Evolutionary conservation across 805 yeast species (phyloP), one percentile per base, ranked within the genome.

Genomic region (Ogataea paradorogensis): DNA sequence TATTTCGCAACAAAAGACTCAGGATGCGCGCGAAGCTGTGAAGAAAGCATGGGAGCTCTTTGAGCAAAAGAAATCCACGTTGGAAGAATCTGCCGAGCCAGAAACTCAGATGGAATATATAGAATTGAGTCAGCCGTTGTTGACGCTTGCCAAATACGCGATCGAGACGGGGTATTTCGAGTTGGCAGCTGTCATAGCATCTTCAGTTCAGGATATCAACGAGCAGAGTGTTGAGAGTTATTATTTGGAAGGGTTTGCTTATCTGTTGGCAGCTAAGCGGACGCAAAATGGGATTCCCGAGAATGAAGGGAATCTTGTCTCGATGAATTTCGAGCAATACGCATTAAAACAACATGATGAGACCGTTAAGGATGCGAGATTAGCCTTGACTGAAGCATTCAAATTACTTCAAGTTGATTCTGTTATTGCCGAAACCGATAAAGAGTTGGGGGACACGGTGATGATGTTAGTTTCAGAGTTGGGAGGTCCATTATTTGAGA

Each of bases 171-270:
- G 82, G 15, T 61, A 77, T 48, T 80, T 78, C 54, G 95, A 85
- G 27, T 53, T 72, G 13, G 85, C 85, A 3, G 66, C 77, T 3
- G 72, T 74, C n/a, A 79, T 88, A n/a, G 71, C 88, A 9, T 65
- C 73, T 13, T 72, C 73, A 18, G 70, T 82, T 13, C 82, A 82
- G 52, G 91, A 84, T 45, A 76, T 91, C 32, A 89, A 91, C 63
- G 97, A 91, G 52, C 82, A 80, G 52, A 78, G 87, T 45, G 69
- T 87, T 42, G 98, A 93, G 54, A 73, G 82, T 27, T 84, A 76
- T 56, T 93, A 93, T 59, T 66, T 89, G 48, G 95, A 87, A 55
- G 95, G 93, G 0, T 77, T 90, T 53, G 79, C 93, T 0, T 72
- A 81, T 54, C 59, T 78, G 46, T 63, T 84, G 37, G 60, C 65